Percentiles rank a stretch among this genome's conserved stretches.
Conservation (phyloP, 768 basidiomycete species). For the Termitomyces sp. region DNA sequence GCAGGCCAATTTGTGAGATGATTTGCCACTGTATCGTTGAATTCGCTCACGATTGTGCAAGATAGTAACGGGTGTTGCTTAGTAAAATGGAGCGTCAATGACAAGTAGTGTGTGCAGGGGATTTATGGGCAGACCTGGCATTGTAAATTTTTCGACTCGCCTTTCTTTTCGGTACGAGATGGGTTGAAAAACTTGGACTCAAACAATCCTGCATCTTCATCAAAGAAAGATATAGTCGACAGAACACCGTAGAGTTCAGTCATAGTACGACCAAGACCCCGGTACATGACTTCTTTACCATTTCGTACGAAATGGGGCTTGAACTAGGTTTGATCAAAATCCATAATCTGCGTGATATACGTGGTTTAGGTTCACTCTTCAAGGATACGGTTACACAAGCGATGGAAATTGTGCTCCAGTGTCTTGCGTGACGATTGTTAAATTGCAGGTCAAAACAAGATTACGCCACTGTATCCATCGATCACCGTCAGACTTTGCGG, state of each 20-base stretch:
- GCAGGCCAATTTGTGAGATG: background rate
- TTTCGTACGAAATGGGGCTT: background rate
- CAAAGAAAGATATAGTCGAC: conserved; percentile 4
- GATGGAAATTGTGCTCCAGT: background rate
- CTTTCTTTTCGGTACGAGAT: conserved; percentile 12
- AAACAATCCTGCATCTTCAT: conserved; percentile 5
- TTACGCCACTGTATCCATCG: background rate
- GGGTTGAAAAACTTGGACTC: background rate
- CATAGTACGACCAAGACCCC: background rate
- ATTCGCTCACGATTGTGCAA: conserved; percentile 43
- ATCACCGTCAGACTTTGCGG: background rate
- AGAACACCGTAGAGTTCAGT: conserved; percentile 4
- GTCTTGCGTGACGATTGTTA: background rate
- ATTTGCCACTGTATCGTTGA: no score
- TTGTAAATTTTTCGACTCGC: conserved; percentile 2
- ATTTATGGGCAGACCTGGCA: conserved; percentile 15
- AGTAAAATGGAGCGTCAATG: background rate
- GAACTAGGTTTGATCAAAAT: background rate
- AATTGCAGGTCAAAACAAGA: background rate
- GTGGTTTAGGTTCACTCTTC: background rate
- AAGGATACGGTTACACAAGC: background rate
- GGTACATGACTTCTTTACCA: background rate
- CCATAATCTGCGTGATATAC: background rate
- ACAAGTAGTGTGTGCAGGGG: background rate
- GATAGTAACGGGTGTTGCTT: conserved; percentile 21